phyloP scores from a whole-genome alignment of 2,329 filamentous ascomycete genomes.

The Xylaria sp. region DNA sequence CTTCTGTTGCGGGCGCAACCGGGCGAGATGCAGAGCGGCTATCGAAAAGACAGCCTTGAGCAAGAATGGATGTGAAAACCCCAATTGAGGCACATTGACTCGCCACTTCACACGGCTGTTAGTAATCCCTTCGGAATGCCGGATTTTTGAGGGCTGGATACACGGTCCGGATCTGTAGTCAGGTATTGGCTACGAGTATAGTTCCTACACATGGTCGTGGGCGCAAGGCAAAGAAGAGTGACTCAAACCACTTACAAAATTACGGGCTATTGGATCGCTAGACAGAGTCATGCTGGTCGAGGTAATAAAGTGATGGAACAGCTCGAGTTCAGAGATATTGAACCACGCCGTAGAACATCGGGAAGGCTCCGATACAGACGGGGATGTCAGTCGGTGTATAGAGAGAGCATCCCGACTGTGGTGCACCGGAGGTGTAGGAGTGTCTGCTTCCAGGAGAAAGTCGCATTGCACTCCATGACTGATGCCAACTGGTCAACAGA shows the following conservation, averaged over 20 bases:
- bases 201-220: too few relatives aligned
- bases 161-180: neutral
- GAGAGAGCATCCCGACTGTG: constrained; percentile 25
- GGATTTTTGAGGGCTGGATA: neutral
- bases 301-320: constrained; percentile 59
- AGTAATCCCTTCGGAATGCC: neutral
- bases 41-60: constrained; percentile 56
- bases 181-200: neutral
- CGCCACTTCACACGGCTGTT: constrained; percentile 44
- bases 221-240: neutral
- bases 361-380: constrained; percentile 15
- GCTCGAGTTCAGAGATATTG: constrained; percentile 51
- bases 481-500: neutral
- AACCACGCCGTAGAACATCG: constrained; percentile 28
- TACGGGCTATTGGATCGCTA: constrained; percentile 47
- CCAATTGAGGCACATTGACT: constrained; percentile 53
- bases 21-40: constrained; percentile 55
- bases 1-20: constrained; percentile 44
- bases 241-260: constrained; percentile 38
- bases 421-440: constrained; percentile 6
- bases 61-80: constrained; percentile 53
- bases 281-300: constrained; percentile 56
- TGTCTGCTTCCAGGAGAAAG: constrained; percentile 23
- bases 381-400: constrained; percentile 27
- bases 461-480: constrained; percentile 35